phyloP scores from a whole-genome alignment of 805 yeast species.

The Tetrapisispora phaffii region DNA sequence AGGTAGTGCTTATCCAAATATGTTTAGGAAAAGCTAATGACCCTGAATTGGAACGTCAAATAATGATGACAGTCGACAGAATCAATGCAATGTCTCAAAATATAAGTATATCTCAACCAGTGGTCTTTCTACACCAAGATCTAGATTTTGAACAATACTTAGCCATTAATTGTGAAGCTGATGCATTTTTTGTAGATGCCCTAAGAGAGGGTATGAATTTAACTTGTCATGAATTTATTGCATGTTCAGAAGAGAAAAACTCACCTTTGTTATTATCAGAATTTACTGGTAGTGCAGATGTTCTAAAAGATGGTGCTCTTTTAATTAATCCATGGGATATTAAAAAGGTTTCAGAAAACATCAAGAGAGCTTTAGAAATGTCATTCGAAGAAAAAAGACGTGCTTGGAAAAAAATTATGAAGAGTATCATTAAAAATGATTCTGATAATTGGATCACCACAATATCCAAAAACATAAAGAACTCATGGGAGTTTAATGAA shows the following conservation, averaged over 20 bases:
- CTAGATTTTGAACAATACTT: conserved; percentile 82
- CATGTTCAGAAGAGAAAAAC: conserved; percentile 57
- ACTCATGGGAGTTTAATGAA: conserved; percentile 42
- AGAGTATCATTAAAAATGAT: conserved; percentile 55
- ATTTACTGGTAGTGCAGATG: conserved; percentile 87
- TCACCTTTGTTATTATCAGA: conserved; percentile 84
- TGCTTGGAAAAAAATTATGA: conserved; percentile 54
- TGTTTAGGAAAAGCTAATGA: conserved; percentile 54
- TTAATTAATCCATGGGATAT: conserved; percentile 89
- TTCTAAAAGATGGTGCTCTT: conserved; percentile 60
- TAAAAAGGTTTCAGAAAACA: conserved; percentile 51
- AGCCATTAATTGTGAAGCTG: conserved; percentile 79
- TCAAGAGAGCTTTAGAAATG: conserved; percentile 60
- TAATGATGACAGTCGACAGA: conserved; percentile 69
- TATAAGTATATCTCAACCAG: conserved; percentile 70
- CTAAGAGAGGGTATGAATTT: conserved; percentile 95
- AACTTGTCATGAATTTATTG: conserved; percentile 89
- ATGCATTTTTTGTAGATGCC: conserved; percentile 76
- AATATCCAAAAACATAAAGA: conserved; percentile 44
- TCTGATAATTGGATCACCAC: conserved; percentile 63
- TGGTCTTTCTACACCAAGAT: conserved; percentile 79
- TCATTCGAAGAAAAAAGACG: conserved; percentile 41
- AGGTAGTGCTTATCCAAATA: conserved; percentile 73
- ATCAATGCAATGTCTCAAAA: conserved; percentile 71
- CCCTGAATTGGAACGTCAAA: conserved; percentile 58